phyloP scores from a whole-genome alignment of 2,329 filamentous ascomycete species.

The Sphaerostilbella broomeana region DNA sequence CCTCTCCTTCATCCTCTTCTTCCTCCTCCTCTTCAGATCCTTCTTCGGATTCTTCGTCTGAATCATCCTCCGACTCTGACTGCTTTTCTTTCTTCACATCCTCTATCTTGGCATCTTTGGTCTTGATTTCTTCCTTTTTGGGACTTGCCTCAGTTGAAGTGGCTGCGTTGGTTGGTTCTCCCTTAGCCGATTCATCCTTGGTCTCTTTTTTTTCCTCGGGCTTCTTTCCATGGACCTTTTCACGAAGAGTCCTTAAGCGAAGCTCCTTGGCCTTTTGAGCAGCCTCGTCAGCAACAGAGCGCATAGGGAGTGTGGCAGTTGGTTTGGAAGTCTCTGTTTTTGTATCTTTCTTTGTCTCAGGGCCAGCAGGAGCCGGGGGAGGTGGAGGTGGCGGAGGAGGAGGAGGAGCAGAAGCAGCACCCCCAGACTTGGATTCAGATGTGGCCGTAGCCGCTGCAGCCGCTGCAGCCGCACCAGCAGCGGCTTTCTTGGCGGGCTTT shows the following conservation, averaged over 20 bases:
- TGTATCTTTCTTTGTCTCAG: conserved; percentile 13
- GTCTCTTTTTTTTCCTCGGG: conserved; percentile 14
- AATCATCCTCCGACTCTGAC: too few relatives aligned
- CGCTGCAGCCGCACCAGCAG: conserved; percentile 17
- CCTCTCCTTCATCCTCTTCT: conserved; percentile 9
- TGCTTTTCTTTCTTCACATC: conserved; percentile 5
- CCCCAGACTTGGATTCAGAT: conserved; percentile 12
- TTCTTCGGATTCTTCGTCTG: conserved; percentile 11
- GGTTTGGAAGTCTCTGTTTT: conserved; percentile 25
- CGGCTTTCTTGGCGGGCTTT: conserved; percentile 21
- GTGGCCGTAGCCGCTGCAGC: conserved; percentile 21
- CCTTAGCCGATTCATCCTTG: conserved; percentile 7
- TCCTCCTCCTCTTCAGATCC: conserved; percentile 13
- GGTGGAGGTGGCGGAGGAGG: conserved; percentile 21
- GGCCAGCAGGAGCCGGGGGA: conserved; percentile 14
- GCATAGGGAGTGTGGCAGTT: conserved; percentile 41
- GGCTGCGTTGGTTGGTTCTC: conserved; percentile 7
- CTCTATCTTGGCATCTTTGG: conserved; percentile 8
- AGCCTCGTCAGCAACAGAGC: conserved; percentile 57
- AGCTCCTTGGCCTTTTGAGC: conserved; percentile 57
- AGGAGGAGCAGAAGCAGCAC: conserved; percentile 19
- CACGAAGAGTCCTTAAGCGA: conserved; percentile 45
- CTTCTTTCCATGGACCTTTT: conserved; percentile 44
- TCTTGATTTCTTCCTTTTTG: conserved; percentile 10
- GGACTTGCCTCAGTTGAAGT: too few relatives aligned